Evolutionary conservation across 225 moss, liverwort and hornwort genomes (phyloP), one percentile per base, ranked within the genome.

Genomic region (Ulota crispa): DNA sequence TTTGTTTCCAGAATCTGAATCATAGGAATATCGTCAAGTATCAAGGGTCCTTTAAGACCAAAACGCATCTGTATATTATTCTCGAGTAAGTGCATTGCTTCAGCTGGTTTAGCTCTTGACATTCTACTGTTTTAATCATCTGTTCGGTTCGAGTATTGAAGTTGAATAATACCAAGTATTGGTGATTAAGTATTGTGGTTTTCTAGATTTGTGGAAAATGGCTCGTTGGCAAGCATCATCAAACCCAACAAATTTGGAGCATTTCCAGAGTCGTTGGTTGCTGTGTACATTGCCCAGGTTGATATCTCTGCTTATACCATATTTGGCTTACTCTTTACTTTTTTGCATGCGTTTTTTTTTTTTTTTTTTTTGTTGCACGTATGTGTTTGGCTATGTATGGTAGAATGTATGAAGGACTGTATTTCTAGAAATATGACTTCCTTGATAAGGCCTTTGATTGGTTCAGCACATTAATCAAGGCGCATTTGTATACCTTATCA

Each of bases 1-100:
- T 75, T 71, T 83, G 66, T 84, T 78, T 62, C 81, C 94, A 98
- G 98, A 98, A 98, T 74, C 82, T 98, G 75, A 95, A 98, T 78
- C 98, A 95, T 80, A 91, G 93, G 88, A 94, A 98, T 83, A 98
- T 98, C 72, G 98, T 98, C 36, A 95, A 98, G 90, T 98, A 98
- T 80, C 94, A 91, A 85, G 98, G 98, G 78, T 98, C 98, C 31
- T 94, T 95, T 78, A 98, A 94, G 91, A 98, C 95, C 72, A 98
- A 94, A 85, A 95, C 92, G 79, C 95, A 98, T 91, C 88, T 95
- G 45, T 98, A 98, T 78, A 98, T 98, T 77, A 94, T 98, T 84
- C 93, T 98, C 31, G 95, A 98, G 95, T 98, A 92, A 91, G 92
- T 85, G 79, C 8, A 12, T 72, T 54, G 67, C 52, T 84, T 85